These are phyloP conservation scores for Colletotrichum tropicale DNA, from an alignment of 2,329 filamentous ascomycete species.

Conservation along the genomic window DNA sequence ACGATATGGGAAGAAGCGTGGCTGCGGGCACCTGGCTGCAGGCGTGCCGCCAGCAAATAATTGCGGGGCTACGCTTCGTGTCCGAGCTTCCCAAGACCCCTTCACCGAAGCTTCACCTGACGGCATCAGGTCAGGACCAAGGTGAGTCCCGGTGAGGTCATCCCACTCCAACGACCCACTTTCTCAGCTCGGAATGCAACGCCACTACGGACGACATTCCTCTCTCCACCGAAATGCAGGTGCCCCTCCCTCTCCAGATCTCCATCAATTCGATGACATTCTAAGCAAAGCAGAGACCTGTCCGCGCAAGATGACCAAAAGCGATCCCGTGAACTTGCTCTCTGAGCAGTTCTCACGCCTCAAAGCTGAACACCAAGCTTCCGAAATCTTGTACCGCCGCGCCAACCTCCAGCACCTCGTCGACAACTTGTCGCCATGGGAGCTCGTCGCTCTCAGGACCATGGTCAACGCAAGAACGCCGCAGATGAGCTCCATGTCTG, in stretches of 20 bases:
- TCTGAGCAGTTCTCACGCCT: neutral
- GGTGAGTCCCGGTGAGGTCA: neutral
- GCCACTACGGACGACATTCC: neutral
- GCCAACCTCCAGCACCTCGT: constrained; percentile 7
- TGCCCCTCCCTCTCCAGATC: neutral
- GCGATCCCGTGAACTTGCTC: neutral
- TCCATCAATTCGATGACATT: neutral
- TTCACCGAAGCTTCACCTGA: neutral
- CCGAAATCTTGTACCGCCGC: neutral
- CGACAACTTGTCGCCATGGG: neutral
- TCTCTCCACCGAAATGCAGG: neutral
- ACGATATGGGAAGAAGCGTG: neutral
- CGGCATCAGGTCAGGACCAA: neutral
- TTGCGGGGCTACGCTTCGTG: too few relatives aligned
- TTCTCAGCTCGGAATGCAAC: neutral
- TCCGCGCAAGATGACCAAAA: neutral
- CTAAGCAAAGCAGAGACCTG: neutral
- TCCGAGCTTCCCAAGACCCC: neutral
- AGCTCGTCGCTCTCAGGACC: neutral
- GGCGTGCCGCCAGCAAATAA: neutral
- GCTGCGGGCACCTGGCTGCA: rapidly evolving
- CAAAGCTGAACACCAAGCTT: neutral
- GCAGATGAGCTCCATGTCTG: neutral
- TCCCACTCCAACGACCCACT: neutral
- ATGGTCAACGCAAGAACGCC: neutral